These are phyloP conservation scores for Gnaphalium uliginosum DNA, from an alignment of 129 eudicot genomes.

Conservation along the genomic window DNA sequence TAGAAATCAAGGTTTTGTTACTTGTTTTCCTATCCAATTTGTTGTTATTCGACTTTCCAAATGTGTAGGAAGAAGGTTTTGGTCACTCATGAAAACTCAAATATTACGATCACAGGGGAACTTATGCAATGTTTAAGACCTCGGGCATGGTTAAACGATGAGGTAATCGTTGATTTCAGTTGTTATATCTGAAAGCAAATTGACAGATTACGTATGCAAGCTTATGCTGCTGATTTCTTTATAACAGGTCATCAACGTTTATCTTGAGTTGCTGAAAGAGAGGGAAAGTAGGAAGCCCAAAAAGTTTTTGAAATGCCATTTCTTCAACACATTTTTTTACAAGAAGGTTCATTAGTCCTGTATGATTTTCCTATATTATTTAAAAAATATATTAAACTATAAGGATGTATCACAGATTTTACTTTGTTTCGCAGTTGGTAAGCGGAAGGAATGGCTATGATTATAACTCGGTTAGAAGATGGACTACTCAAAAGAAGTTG, in stretches of 20 bases:
- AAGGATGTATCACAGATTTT: background rate
- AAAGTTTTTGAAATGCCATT: slow-evolving; percentile 81
- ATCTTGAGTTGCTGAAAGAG: slow-evolving; percentile 83
- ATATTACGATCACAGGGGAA: slow-evolving; percentile 77
- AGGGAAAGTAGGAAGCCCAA: slow-evolving; percentile 89
- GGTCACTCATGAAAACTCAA: slow-evolving; percentile 76
- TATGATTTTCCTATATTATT: background rate
- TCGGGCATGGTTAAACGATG: slow-evolving; percentile 86
- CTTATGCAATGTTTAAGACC: slow-evolving; percentile 76
- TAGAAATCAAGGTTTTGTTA: background rate
- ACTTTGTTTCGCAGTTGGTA: slow-evolving; percentile 41
- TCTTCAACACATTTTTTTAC: slow-evolving; percentile 91
- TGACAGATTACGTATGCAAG: background rate
- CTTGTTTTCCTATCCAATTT: slow-evolving; percentile 5
- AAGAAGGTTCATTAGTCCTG: slow-evolving; percentile 67
- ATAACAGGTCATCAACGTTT: slow-evolving; percentile 78
- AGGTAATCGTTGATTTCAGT: slow-evolving; percentile 45
- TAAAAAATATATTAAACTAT: background rate
- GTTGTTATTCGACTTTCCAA: background rate
- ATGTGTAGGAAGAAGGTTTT: slow-evolving; percentile 59
- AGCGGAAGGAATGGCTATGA: slow-evolving; percentile 75
- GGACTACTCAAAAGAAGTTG: slow-evolving; percentile 86
- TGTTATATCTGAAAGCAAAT: background rate
- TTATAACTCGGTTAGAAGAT: slow-evolving; percentile 79
- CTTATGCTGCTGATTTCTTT: slow-evolving; percentile 25